Evolutionary conservation across 2,329 filamentous ascomycete genomes (phyloP).

Genomic region (Thielaviopsis populi): DNA sequence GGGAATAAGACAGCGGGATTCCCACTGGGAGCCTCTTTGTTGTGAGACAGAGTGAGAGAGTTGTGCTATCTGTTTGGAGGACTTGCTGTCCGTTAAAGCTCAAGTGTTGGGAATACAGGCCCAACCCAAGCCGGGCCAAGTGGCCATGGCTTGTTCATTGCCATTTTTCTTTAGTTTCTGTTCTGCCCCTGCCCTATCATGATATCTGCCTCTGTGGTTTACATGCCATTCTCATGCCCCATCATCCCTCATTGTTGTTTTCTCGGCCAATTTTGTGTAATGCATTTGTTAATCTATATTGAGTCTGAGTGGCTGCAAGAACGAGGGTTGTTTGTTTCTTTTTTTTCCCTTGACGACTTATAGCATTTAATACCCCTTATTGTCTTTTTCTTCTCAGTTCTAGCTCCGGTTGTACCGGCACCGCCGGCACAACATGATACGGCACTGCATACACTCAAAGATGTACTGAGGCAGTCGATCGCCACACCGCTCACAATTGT

Average conservation of each 20-base stretch:
- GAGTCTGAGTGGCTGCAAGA: neutral
- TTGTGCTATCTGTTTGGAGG: neutral
- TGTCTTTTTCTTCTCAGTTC: neutral
- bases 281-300: neutral
- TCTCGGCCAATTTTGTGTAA: neutral
- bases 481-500: conserved; percentile 30
- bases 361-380: too few relatives aligned
- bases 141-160: neutral
- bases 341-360: too few relatives aligned
- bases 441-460: conserved; percentile 32
- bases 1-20: neutral
- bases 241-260: neutral
- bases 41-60: neutral
- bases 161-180: neutral
- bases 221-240: neutral
- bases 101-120: conserved; percentile 4
- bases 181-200: neutral
- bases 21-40: neutral
- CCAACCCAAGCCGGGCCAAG: conserved; percentile 3
- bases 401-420: conserved; percentile 29
- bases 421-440: conserved; percentile 30
- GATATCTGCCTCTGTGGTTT: neutral
- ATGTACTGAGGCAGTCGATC: conserved; percentile 28
- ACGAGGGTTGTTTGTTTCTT: neutral
- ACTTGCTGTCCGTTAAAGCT: neutral